A percentile compares a stretch with the other conserved stretches of the same genome.
Evolutionary conservation across 1,284 basidiomycete genomes (phyloP).

Genomic region (Microbotryum scabiosae): DNA sequence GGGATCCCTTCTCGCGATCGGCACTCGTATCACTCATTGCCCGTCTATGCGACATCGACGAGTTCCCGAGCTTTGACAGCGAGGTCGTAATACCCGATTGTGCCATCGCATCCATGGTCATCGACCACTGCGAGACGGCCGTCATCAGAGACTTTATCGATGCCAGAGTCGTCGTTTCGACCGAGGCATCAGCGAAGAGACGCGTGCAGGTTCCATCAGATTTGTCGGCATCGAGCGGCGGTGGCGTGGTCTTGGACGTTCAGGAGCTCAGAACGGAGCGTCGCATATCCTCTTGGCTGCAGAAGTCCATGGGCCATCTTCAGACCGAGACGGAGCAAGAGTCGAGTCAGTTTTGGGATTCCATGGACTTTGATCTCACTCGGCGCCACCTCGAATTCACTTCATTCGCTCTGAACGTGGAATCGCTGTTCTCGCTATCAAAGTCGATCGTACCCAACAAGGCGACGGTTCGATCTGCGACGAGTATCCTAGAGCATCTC

Average conservation of each 20-base stretch:
- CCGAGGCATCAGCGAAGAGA: neutral
- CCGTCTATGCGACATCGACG: slow-evolving; percentile 40
- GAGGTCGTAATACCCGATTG: slow-evolving; percentile 39
- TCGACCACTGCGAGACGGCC: slow-evolving; percentile 51
- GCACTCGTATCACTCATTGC: slow-evolving; percentile 56
- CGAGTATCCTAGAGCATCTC: slow-evolving; percentile 46
- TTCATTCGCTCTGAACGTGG: slow-evolving; percentile 57
- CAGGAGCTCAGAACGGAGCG: no score
- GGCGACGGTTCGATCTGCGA: slow-evolving; percentile 55
- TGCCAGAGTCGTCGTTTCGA: slow-evolving; percentile 46
- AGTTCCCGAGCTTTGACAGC: slow-evolving; percentile 4
- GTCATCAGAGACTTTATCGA: slow-evolving; percentile 60
- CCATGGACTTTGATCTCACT: slow-evolving; percentile 52
- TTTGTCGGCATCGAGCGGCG: neutral
- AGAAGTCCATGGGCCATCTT: no score
- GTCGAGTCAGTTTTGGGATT: slow-evolving; percentile 9
- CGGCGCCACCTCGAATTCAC: slow-evolving; percentile 61
- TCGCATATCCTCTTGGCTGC: no score
- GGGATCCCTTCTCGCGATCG: slow-evolving; percentile 50
- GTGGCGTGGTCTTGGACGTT: neutral
- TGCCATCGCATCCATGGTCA: slow-evolving; percentile 52
- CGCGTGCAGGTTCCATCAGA: neutral
- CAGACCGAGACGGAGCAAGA: slow-evolving; percentile 43
- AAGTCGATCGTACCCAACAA: slow-evolving; percentile 50
- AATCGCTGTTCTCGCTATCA: slow-evolving; percentile 56